A percentile compares a stretch with the other conserved stretches of the same genome.
Conservation (phyloP, 257 asterid species). For the Solanum pennellii region DNA sequence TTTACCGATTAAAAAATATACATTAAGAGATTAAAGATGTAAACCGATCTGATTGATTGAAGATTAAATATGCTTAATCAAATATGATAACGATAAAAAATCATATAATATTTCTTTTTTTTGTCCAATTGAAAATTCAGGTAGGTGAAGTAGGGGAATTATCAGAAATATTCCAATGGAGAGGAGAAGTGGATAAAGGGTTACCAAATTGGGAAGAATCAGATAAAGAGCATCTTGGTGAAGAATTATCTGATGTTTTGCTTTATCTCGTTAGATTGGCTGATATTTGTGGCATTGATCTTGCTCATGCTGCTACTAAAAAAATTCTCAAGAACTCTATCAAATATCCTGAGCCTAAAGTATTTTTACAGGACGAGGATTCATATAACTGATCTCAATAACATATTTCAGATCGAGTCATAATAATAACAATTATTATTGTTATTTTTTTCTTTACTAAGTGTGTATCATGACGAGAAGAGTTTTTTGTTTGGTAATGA, state of each 20-base stretch:
- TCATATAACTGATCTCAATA: not conserved
- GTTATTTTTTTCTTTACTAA: not conserved
- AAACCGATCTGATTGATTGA: too few species aligned
- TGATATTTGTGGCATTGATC: slow-evolving; percentile 55
- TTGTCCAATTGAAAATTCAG: slow-evolving; percentile 3
- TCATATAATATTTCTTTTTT: too few species aligned
- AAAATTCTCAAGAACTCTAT: slow-evolving; percentile 37
- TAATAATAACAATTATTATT: not conserved
- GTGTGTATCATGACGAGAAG: not conserved
- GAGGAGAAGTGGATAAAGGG: slow-evolving; percentile 54
- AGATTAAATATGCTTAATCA: not conserved
- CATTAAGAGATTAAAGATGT: not conserved
- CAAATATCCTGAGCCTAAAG: slow-evolving; percentile 26
- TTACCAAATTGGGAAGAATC: slow-evolving; percentile 47
- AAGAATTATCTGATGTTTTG: slow-evolving; percentile 52
- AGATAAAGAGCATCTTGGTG: slow-evolving; percentile 54
- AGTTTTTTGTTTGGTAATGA: not conserved
- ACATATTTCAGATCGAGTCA: not conserved
- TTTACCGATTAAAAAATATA: not conserved
- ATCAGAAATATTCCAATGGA: slow-evolving; percentile 60
- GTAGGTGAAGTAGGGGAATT: slow-evolving; percentile 57
- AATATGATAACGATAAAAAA: not conserved
- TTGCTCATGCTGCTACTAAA: slow-evolving; percentile 32
- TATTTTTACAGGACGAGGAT: not conserved
- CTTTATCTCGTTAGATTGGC: slow-evolving; percentile 46